A percentile compares a stretch with the other conserved stretches of the same genome.
phyloP scores from a whole-genome alignment of 2,329 filamentous ascomycete species.

The Ceratocystis smalleyi region DNA sequence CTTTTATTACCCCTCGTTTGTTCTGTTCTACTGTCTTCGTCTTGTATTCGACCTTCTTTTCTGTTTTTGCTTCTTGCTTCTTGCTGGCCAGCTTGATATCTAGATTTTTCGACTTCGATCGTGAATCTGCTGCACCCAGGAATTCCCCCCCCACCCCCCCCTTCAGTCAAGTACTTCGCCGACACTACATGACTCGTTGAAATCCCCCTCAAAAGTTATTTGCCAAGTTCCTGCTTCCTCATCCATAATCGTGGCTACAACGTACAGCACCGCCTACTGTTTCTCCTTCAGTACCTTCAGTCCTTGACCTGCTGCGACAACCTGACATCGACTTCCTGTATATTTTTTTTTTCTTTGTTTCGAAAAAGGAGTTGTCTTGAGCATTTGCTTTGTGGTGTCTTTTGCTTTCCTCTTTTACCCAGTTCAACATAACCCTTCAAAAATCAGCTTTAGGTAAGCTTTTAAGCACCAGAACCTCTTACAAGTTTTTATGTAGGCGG shows the following conservation, averaged over 20 bases:
- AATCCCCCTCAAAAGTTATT: neutral
- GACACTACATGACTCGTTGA: neutral
- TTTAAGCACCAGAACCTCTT: neutral
- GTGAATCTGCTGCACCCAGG: slow-evolving; percentile 12
- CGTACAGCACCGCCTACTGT: neutral
- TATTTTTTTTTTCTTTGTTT: neutral
- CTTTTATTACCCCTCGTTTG: neutral
- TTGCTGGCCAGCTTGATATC: slow-evolving; percentile 14
- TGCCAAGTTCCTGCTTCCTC: neutral
- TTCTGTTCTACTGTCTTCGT: neutral
- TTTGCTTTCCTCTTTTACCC: neutral
- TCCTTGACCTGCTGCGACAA: neutral
- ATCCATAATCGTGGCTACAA: neutral
- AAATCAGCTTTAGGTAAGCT: slow-evolving; percentile 5
- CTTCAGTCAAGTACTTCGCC: neutral
- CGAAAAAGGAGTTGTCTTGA: neutral
- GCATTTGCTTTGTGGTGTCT: neutral
- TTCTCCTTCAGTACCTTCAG: neutral
- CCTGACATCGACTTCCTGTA: neutral
- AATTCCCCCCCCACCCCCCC: neutral
- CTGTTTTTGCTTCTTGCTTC: neutral
- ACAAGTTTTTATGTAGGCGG: neutral
- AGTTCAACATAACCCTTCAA: neutral
- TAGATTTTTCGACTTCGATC: slow-evolving; percentile 9
- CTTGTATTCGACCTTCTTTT: slow-evolving; percentile 7